These are phyloP conservation scores for Ophiocordyceps robertsii DNA, from an alignment of 2,329 filamentous ascomycete genomes.

Conservation along the genomic window DNA sequence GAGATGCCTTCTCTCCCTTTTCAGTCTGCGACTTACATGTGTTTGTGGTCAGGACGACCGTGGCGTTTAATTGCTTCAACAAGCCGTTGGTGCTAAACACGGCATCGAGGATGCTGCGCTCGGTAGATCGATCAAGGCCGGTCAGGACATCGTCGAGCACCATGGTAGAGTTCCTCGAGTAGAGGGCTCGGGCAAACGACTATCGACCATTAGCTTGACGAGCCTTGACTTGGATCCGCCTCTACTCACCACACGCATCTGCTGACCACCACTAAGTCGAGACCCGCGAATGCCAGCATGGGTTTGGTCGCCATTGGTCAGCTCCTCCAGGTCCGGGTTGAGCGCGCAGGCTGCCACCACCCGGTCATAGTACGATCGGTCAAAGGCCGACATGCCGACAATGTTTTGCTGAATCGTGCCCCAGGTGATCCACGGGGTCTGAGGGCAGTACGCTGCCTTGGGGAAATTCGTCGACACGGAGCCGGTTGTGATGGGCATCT, in stretches of 20 bases:
- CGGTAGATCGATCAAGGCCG: constrained; percentile 22
- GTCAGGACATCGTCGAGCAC: constrained; percentile 20
- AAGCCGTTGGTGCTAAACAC: constrained; percentile 21
- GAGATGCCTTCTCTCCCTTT: background rate
- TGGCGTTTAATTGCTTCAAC: constrained; percentile 8
- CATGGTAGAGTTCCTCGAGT: constrained; percentile 10
- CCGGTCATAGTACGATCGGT: constrained; percentile 9
- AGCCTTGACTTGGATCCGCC: too few relatives aligned
- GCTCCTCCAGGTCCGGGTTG: constrained; percentile 6
- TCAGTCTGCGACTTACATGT: constrained; percentile 4
- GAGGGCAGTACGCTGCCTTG: constrained; percentile 10
- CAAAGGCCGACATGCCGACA: constrained; percentile 6
- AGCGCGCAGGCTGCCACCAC: constrained; percentile 9
- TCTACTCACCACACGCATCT: constrained; percentile 11
- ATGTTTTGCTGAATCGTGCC: constrained; percentile 13
- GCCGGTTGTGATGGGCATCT: constrained; percentile 7
- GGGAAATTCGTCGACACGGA: constrained; percentile 2
- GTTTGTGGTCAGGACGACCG: constrained; percentile 15
- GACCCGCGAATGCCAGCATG: constrained; percentile 10
- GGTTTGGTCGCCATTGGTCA: constrained; percentile 10
- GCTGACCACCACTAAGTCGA: constrained; percentile 13
- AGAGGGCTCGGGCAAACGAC: constrained; percentile 13
- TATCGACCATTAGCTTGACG: background rate
- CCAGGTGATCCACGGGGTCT: constrained; percentile 11
- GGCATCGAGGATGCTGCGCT: constrained; percentile 19